Percentiles rank a stretch among this genome's conserved stretches.
Conservation (phyloP, 2,329 filamentous ascomycete genomes). For the Teratosphaeria zuluensis region DNA sequence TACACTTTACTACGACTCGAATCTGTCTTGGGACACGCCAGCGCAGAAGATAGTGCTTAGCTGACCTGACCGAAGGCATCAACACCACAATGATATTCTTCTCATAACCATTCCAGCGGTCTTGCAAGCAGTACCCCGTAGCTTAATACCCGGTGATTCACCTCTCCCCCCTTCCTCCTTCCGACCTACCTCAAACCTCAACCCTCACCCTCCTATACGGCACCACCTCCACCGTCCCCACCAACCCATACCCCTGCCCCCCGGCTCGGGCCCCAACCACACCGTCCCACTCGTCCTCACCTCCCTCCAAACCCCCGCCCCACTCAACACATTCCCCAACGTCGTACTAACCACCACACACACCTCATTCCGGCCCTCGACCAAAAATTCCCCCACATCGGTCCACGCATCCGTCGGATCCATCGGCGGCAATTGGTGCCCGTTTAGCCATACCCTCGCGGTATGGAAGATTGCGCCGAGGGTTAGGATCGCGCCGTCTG, state of each 20-base stretch:
- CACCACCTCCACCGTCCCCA: neutral
- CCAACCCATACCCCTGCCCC: neutral
- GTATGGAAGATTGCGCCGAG: slow-evolving; percentile 24
- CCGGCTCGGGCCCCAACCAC: neutral
- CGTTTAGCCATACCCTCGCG: slow-evolving; percentile 22
- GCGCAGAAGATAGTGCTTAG: too few species aligned
- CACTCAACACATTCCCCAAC: slow-evolving; percentile 19
- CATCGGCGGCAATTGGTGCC: slow-evolving; percentile 19
- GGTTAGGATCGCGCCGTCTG: slow-evolving; percentile 18
- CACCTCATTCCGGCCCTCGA: slow-evolving; percentile 20
- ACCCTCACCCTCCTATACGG: neutral
- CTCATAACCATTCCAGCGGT: too few species aligned
- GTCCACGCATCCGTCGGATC: slow-evolving; percentile 20
- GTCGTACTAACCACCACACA: slow-evolving; percentile 24
- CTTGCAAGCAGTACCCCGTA: too few species aligned
- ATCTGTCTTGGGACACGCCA: too few species aligned
- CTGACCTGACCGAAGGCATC: too few species aligned
- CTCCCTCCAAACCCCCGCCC: neutral
- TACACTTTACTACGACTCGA: too few species aligned
- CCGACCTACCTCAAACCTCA: neutral
- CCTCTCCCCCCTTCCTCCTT: too few species aligned
- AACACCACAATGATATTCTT: too few species aligned
- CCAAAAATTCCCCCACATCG: slow-evolving; percentile 16
- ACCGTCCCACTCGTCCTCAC: neutral
- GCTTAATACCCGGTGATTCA: too few species aligned